Base-by-base conservation (phyloP, 2,329 filamentous ascomycete genomes). In the Exophiala sp. region DNA sequence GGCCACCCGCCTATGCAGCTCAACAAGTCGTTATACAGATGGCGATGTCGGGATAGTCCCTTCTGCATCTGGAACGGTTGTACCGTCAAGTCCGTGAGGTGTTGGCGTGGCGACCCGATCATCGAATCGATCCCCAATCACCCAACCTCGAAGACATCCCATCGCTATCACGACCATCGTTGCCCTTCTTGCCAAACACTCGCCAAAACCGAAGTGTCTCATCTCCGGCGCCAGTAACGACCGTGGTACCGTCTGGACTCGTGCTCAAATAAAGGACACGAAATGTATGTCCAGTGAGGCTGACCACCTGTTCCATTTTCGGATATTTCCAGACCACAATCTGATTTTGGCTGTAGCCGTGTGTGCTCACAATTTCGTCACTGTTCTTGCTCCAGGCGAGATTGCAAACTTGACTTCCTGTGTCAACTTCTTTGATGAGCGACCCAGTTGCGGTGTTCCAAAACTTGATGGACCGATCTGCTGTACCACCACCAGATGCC, bases 321-420 rank as follows among this genome's bases (percentile, higher is more conserved):
- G 94, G 94, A 68, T 99, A 99, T 68, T 99, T 99, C 94, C 94
- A 99, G 51, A 99, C 90, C 35, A 97, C 92, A 65, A 99, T 96
- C 71, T 97, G 94, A 69, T 99, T 96, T 68, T 99, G 94, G 63
- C 87, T 92, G 75, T 96, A 99, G 5, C 94, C 94, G 68, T 99
- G 94, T 1, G 94, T 99, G 47, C 88, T 92, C 50, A 99, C 92
- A 54, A 99, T 91, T 71, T 99, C 94, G 69, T 96, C 96, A 6
- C 90, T 96, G 71, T 96, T 96, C 68, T 95, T 95, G 14, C 88
- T 94, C 91, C 95, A 99, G 3, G 91, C 89, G 40, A 99, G 78
- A 67, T 99, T 99, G 75, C 94, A 99, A n/a, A 99, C 94, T 71
- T 99, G 94, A 65, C 90, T 96, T 46, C 94, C 94, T 0, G 94